Percentiles rank a stretch among this genome's conserved stretches.
Conservation (phyloP, 1,139 yeast species). For the Lodderomyces jiufengensis region DNA sequence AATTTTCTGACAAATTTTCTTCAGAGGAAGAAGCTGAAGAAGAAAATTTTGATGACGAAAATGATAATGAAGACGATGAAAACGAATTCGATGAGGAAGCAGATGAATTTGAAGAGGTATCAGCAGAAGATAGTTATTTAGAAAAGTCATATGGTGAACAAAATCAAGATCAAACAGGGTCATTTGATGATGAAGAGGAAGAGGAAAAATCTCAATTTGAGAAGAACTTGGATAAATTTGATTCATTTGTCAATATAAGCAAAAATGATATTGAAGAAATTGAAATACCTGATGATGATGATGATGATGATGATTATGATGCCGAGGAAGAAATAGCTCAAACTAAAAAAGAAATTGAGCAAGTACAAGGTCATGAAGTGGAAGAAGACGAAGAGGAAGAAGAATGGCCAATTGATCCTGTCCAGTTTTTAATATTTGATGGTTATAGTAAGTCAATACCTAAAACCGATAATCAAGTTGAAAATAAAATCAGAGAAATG, state of each 20-base stretch:
- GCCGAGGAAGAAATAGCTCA: neutral
- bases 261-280: neutral
- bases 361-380: conserved; percentile 4
- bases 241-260: neutral
- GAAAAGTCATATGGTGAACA: no score
- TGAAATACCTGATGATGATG: conserved; percentile 2
- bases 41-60: conserved; percentile 5
- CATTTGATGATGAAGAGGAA: conserved; percentile 1
- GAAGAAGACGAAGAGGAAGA: conserved; percentile 3
- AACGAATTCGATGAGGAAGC: conserved; percentile 7
- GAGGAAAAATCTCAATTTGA: neutral
- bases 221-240: neutral
- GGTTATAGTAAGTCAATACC: conserved; percentile 10
- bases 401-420: conserved; percentile 7
- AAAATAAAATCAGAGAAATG: conserved; percentile 16
- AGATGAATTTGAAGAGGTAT: conserved; percentile 3
- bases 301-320: conserved; percentile 3
- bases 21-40: conserved; percentile 8
- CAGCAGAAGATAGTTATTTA: neutral
- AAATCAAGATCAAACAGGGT: no score
- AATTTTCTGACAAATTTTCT: conserved; percentile 1
- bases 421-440: conserved; percentile 13
- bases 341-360: neutral
- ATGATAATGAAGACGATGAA: conserved; percentile 5
- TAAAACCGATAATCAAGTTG: conserved; percentile 6